Base-by-base conservation (phyloP, 2,329 filamentous ascomycete species). In the Ilyonectria destructans region DNA sequence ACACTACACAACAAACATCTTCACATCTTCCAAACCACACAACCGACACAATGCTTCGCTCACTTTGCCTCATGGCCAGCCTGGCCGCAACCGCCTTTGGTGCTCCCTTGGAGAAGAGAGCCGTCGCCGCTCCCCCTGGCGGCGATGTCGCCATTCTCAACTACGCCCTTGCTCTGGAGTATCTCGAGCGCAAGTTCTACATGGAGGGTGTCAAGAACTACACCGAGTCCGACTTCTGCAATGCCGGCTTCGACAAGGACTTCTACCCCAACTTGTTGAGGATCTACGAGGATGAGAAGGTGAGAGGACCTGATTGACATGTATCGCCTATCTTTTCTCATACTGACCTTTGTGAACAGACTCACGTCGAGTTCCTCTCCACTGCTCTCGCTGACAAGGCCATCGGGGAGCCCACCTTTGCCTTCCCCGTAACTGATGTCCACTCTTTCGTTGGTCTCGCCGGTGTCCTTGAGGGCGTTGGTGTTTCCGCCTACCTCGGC, bases 161-260 rank as follows among this genome's bases (percentile, higher is more conserved):
- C 79, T 86, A 85, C 58, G 84, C 85, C 21, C 77, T 86, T 23
- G 83, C 83, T 2, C 83, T 89, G 6, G 87, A 89, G 79, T 84
- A 87, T 62, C 85, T 89, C 33, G 91, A 93, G 80, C 82, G 88
- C 68, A 84, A 83, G 62, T 92, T 92, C 81, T 93, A 93, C 80
- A 80, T 82, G 43, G 77, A 90, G 56, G 90, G 86, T 43, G 82
- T 92, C 5, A 77, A 82, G 65, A 90, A 89, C 73, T 92, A 87
- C 82, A 85, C 84, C 33, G 78, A 85, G 67, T 70, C 76, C 2
- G 83, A 89, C 71, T 91, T 91, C 75, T 73, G 80, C 31, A 80
- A 77, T 35, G 88, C 87, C 52, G 88, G 88, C 15, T 86, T 84
- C 75, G 78, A 85, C 58, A 73, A 81, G 0, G 79, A 80, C 4